These are phyloP conservation scores for Boletus pseudopeckii DNA, from an alignment of 768 basidiomycete genomes.

Conservation along the genomic window DNA sequence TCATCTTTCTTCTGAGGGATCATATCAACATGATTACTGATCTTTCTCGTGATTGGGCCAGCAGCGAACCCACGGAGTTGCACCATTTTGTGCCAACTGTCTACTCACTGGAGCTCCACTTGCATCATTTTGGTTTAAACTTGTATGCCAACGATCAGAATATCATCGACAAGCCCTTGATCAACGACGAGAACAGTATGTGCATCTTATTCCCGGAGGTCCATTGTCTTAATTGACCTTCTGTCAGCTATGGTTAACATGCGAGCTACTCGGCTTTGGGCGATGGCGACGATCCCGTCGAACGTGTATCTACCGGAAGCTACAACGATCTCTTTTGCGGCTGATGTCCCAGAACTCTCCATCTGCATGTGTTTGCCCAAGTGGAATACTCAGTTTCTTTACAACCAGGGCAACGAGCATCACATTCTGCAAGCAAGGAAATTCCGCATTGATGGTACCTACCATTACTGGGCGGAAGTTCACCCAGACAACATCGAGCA, in stretches of 20 bases:
- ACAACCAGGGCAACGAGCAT: constrained; percentile 55
- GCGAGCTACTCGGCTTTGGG: constrained; percentile 54
- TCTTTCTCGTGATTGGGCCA: constrained; percentile 87
- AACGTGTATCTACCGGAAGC: constrained; percentile 70
- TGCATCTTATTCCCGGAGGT: not conserved
- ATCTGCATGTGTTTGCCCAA: constrained; percentile 70
- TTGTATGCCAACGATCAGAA: constrained; percentile 94
- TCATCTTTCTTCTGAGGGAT: constrained; percentile 80
- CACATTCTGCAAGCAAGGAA: constrained; percentile 58
- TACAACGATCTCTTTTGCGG: constrained; percentile 60
- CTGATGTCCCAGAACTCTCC: constrained; percentile 56
- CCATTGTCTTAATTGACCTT: not conserved
- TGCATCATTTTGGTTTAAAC: constrained; percentile 75
- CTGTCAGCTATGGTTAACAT: constrained; percentile 67
- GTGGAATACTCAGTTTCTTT: constrained; percentile 84
- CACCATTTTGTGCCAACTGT: constrained; percentile 80
- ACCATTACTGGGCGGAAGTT: constrained; percentile 67
- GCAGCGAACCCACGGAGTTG: constrained; percentile 78
- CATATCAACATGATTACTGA: constrained; percentile 95
- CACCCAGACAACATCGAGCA: constrained; percentile 74
- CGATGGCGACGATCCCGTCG: constrained; percentile 56
- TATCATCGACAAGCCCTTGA: constrained; percentile 85
- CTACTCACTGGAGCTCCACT: constrained; percentile 66
- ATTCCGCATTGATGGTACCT: constrained; percentile 63
- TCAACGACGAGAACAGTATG: constrained; percentile 81